Evolutionary conservation across 2,329 filamentous ascomycete species (phyloP).

Genomic region (Exophiala sp.): DNA sequence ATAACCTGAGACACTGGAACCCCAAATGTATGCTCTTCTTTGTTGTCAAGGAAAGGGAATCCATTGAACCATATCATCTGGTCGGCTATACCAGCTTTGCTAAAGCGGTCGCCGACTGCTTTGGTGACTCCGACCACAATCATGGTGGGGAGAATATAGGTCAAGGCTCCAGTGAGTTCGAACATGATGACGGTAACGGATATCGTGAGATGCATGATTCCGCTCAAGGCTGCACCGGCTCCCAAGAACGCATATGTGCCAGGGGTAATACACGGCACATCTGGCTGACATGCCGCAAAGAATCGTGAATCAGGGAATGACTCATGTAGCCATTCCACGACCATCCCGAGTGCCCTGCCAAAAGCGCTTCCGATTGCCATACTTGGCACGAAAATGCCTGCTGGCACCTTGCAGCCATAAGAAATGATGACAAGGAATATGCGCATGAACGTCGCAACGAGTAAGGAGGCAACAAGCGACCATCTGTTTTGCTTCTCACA

Average conservation of each 20-base stretch:
- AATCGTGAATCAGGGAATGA: constrained; percentile 76
- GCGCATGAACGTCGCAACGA: constrained; percentile 75
- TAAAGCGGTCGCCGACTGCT: constrained; percentile 82
- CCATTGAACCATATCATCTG: constrained; percentile 99
- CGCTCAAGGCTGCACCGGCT: constrained; percentile 83
- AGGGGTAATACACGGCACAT: constrained; percentile 93
- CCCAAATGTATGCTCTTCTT: constrained; percentile 95
- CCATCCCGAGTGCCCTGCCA: constrained; percentile 86
- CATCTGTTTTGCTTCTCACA: constrained; percentile 76
- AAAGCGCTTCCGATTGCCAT: constrained; percentile 97
- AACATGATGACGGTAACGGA: constrained; percentile 99
- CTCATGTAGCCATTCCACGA: constrained; percentile 86
- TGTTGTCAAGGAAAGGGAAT: constrained; percentile 94
- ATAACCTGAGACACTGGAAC: constrained; percentile 90
- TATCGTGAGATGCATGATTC: constrained; percentile 97
- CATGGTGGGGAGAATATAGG: constrained; percentile 97
- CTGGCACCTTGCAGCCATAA: constrained; percentile 96
- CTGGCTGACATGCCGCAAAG: constrained; percentile 83
- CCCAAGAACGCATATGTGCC: constrained; percentile 96
- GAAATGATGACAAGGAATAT: constrained; percentile 87
- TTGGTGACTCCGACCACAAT: constrained; percentile 98
- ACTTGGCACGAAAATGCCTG: constrained; percentile 95
- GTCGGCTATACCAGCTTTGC: constrained; percentile 95
- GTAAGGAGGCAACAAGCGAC: constrained; percentile 73
- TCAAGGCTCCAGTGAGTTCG: constrained; percentile 92